Percentiles rank a stretch among this genome's conserved stretches.
Evolutionary conservation across 441 rosid genomes (phyloP).

Genomic region (Gossypium gossypioides): DNA sequence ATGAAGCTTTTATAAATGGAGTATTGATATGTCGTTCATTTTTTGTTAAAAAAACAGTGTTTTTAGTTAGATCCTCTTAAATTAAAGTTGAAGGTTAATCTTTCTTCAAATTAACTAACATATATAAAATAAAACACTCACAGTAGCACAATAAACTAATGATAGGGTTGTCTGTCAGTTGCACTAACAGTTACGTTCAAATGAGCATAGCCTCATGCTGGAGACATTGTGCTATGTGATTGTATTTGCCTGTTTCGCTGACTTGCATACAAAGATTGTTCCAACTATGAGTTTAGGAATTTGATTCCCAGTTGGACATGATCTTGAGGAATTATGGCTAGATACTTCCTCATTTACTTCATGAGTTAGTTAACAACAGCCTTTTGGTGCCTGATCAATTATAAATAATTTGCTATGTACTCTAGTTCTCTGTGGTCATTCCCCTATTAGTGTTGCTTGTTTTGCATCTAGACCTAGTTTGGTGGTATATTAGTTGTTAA

Average conservation of each 20-base stretch:
- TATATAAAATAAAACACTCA: neutral
- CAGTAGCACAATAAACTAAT: slow-evolving; percentile 2
- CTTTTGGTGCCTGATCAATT: neutral
- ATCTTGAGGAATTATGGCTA: neutral
- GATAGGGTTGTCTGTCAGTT: neutral
- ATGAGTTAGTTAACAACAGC: neutral
- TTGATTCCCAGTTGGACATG: neutral
- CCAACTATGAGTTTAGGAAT: neutral
- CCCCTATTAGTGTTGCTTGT: neutral
- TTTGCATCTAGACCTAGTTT: neutral
- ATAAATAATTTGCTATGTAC: neutral
- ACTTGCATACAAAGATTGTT: neutral
- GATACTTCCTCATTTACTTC: neutral
- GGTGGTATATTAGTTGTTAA: neutral
- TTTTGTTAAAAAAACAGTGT: neutral
- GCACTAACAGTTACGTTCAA: neutral
- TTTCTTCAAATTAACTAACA: neutral
- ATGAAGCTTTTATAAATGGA: neutral
- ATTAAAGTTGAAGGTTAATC: neutral
- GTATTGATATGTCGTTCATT: neutral
- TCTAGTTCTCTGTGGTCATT: neutral
- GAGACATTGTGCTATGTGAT: neutral
- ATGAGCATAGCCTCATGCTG: neutral
- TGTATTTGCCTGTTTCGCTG: neutral
- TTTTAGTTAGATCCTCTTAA: neutral